Evolutionary conservation across 75 land plant species (phyloP).

Genomic region (Pinus taeda): DNA sequence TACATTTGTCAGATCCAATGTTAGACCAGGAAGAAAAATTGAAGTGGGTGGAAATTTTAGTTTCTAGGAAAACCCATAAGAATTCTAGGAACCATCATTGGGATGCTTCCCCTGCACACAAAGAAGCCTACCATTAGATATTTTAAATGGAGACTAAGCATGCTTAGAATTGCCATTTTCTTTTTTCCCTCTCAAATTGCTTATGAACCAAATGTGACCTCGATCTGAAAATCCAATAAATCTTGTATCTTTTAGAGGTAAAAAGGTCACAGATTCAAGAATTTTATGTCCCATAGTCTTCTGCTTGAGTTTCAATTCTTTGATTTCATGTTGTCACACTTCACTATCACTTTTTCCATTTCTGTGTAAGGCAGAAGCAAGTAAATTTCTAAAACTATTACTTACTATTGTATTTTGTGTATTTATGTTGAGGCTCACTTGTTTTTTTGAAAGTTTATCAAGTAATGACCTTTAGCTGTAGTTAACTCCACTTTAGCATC

Average conservation of each 20-base stretch:
- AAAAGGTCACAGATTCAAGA: constrained; percentile 2
- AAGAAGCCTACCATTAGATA: constrained; percentile 42
- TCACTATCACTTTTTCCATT: neutral
- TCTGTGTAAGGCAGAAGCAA: neutral
- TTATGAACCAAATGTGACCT: constrained; percentile 84
- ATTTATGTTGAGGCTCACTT: neutral
- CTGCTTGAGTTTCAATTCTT: neutral
- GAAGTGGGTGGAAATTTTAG: constrained; percentile 36
- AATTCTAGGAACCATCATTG: constrained; percentile 58
- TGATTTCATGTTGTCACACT: neutral
- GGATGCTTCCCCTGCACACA: constrained; percentile 60
- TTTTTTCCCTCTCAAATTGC: constrained; percentile 12
- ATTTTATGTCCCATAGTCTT: neutral
- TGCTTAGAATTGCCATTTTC: constrained; percentile 29
- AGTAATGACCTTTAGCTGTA: neutral
- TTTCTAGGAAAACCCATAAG: constrained; percentile 62
- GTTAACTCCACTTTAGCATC: neutral
- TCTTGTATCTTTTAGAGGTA: constrained; percentile 48
- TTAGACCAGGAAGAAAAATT: constrained; percentile 42
- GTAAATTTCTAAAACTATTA: neutral
- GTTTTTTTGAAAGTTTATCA: neutral
- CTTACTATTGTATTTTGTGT: neutral
- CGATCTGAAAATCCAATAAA: constrained; percentile 18
- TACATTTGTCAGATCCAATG: constrained; percentile 50
- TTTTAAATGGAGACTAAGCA: constrained; percentile 41